Evolutionary conservation across 305 asterid species (phyloP).

Genomic region (Rubia peregrina): DNA sequence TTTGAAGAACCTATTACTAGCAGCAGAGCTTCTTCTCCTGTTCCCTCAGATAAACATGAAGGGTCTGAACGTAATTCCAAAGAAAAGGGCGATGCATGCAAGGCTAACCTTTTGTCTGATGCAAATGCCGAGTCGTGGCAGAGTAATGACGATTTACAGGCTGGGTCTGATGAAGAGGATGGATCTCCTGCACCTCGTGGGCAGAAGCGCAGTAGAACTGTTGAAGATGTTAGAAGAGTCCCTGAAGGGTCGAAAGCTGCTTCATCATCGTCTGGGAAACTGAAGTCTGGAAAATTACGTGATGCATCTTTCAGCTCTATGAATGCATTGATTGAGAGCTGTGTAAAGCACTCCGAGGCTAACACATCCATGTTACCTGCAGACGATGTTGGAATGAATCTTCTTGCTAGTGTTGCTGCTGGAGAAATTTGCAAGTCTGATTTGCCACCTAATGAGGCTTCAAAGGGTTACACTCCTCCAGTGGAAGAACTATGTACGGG

Average conservation of each 20-base stretch:
- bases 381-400: conserved; percentile 41
- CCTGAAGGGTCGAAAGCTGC: conserved; percentile 29
- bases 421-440: conserved; percentile 34
- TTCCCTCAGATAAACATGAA: conserved; percentile 36
- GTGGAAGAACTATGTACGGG: conserved; percentile 27
- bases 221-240: conserved; percentile 32
- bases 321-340: conserved; percentile 41
- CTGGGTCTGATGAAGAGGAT: conserved; percentile 42
- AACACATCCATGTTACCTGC: conserved; percentile 26
- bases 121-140: conserved; percentile 37
- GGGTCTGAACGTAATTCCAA: conserved; percentile 30
- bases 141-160: conserved; percentile 35
- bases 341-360: conserved; percentile 37
- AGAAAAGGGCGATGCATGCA: conserved; percentile 35
- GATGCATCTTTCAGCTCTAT: conserved; percentile 33
- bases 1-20: conserved; percentile 42
- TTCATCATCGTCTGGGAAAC: conserved; percentile 30
- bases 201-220: conserved; percentile 33
- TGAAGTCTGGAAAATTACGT: conserved; percentile 28
- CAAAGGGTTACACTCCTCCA: conserved; percentile 19
- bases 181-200: conserved; percentile 38
- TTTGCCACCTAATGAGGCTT: conserved; percentile 25
- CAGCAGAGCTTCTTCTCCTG: conserved; percentile 53
- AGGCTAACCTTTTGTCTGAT: conserved; percentile 25
- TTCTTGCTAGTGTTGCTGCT: conserved; percentile 45